These are phyloP conservation scores for Saposhnikovia divaricata DNA, from an alignment of 129 eudicot species.

Conservation along the genomic window DNA sequence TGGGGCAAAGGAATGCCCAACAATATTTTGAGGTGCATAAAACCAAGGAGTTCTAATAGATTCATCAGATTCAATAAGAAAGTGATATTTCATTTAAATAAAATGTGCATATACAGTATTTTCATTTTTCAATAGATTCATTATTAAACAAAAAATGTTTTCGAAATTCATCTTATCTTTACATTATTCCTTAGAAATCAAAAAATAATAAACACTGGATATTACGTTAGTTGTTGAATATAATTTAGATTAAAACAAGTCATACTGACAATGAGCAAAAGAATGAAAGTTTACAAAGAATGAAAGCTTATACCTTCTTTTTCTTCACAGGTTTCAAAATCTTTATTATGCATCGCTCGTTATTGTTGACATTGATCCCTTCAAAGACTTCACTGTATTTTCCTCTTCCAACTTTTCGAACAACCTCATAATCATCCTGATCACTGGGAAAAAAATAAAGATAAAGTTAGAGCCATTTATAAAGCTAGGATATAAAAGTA, in stretches of 20 bases:
- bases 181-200: background rate
- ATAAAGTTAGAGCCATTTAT: background rate
- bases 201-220: too few relatives aligned
- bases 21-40: too few relatives aligned
- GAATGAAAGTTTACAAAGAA: background rate
- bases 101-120: too few relatives aligned
- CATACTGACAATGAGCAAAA: background rate
- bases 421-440: constrained; percentile 93
- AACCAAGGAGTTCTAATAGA: too few relatives aligned
- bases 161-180: background rate
- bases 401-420: constrained; percentile 95
- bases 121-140: too few relatives aligned
- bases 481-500: background rate
- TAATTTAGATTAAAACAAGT: too few relatives aligned
- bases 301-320: constrained; percentile 53
- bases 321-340: constrained; percentile 95
- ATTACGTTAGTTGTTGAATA: too few relatives aligned
- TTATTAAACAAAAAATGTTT: too few relatives aligned
- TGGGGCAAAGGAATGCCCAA: too few relatives aligned
- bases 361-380: constrained; percentile 66
- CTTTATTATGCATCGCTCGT: constrained; percentile 82
- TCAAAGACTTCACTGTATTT: constrained; percentile 94
- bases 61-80: too few relatives aligned
- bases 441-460: constrained; percentile 32
- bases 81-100: background rate